A percentile compares a stretch with the other conserved stretches of the same genome.
These are phyloP conservation scores for Aspergillus homomorphus DNA, from an alignment of 495 filamentous ascomycete species.

Conservation along the genomic window DNA sequence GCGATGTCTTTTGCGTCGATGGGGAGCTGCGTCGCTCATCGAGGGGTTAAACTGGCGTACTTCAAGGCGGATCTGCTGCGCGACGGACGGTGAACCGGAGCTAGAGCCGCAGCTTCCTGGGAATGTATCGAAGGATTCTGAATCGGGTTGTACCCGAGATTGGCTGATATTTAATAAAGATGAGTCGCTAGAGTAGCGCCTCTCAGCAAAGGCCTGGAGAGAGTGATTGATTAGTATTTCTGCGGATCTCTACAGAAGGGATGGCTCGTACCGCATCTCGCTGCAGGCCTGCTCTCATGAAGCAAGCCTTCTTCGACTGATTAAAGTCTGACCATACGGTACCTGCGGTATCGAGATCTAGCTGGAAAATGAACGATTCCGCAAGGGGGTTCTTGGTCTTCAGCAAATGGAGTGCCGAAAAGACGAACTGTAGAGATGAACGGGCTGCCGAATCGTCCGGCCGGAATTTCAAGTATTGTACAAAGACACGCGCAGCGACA, in stretches of 20 bases:
- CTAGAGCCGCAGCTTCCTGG: background rate
- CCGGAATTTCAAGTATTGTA: constrained; percentile 87
- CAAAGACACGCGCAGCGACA: constrained; percentile 89
- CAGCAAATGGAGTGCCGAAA: constrained; percentile 83
- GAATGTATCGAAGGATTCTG: background rate
- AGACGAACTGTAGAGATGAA: constrained; percentile 83
- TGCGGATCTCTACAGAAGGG: too few relatives aligned
- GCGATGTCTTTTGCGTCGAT: background rate
- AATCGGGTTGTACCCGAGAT: background rate
- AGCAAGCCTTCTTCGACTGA: background rate
- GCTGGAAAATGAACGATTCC: constrained; percentile 90
- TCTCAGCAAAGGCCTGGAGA: background rate
- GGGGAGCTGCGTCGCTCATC: background rate
- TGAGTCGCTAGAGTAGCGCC: background rate
- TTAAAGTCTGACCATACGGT: constrained; percentile 33
- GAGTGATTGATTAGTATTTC: background rate
- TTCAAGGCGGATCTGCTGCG: background rate
- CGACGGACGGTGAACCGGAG: background rate
- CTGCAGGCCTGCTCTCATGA: background rate
- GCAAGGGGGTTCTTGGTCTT: constrained; percentile 88
- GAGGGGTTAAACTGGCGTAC: background rate
- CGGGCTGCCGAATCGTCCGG: constrained; percentile 80
- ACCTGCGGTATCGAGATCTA: constrained; percentile 87
- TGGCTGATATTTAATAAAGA: background rate
- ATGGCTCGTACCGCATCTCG: background rate